Base-by-base conservation (phyloP, 352 stramenopile species). In the Globisporangium camurandrum region DNA sequence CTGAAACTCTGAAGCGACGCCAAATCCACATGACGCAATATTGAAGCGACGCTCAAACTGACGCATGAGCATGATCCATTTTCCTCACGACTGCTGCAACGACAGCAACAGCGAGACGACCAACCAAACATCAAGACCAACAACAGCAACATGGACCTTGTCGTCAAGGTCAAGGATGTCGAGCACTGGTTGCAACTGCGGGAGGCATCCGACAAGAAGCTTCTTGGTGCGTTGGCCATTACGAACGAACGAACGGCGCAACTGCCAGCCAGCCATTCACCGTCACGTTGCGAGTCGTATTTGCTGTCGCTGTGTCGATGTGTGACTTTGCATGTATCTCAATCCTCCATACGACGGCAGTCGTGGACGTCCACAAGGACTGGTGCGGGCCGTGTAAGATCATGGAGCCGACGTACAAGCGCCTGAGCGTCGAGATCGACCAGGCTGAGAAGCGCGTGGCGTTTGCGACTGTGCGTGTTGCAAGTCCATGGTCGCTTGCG, bases 351-450 rank as follows among this genome's bases (percentile, higher is more conserved):
- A 30, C 27, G 22, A 12, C 16, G 27, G 20, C 39, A 84, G 73
- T 86, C 63, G 74, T 86, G 19, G 74, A 85, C 48, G 66, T 67
- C 16, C 70, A 86, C 60, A 88, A 85, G 49, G 69, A 84, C 41
- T 88, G 74, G 76, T 85, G 76, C 42, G 71, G 71, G 4, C 71
- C 73, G 14, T 88, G 75, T 52, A 88, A 87, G 63, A 82, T 88
- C 51, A 74, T 86, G 50, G 73, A 88, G 59, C 73, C 69, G 27
- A 84, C 75, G 45, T 88, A 88, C 61, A 88, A 86, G 51, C 66
- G 74, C 24, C 61, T 86, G 44, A 54, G 45, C 12, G 57, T 66
- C 33, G 76, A 86, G 20, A 80, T 86, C 40, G 74, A 85, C 19
- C 57, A 71, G 45, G 53, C 67, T 3, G 69, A 88, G 44, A 68